Conservation (phyloP, 768 basidiomycete genomes). For the Austroboletus eburneus region DNA sequence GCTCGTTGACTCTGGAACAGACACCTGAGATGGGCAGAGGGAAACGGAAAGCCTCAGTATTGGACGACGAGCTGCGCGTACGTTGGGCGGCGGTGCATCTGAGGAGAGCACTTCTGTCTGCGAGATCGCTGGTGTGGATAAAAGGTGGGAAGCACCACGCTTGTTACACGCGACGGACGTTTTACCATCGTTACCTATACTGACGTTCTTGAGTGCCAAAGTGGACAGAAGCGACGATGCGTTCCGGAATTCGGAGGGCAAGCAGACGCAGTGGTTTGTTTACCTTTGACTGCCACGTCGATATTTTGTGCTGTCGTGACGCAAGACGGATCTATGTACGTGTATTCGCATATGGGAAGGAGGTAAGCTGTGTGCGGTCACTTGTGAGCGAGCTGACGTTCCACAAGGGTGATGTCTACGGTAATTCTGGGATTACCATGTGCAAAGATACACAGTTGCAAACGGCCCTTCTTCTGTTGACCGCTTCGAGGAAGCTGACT, state of each 20-base stretch:
- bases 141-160: slow-evolving; percentile 16
- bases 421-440: slow-evolving; percentile 69
- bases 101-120: slow-evolving; percentile 48
- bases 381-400: background rate
- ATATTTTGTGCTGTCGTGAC: slow-evolving; percentile 72
- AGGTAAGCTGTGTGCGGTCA: slow-evolving; percentile 52
- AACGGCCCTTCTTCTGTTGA: slow-evolving; percentile 68
- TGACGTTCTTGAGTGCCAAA: slow-evolving; percentile 54
- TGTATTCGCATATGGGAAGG: slow-evolving; percentile 83
- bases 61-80: slow-evolving; percentile 45
- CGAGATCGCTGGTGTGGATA: slow-evolving; percentile 41
- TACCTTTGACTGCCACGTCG: slow-evolving; percentile 70
- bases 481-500: slow-evolving; percentile 62
- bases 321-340: slow-evolving; percentile 74
- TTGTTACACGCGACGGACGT: slow-evolving; percentile 20
- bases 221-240: slow-evolving; percentile 66
- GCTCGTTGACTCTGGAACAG: slow-evolving; percentile 51
- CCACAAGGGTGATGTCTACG: slow-evolving; percentile 67
- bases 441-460: slow-evolving; percentile 63
- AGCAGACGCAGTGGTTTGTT: slow-evolving; percentile 85
- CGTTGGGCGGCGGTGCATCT: slow-evolving; percentile 65
- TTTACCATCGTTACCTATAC: slow-evolving; percentile 49
- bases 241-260: slow-evolving; percentile 70
- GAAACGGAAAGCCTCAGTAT: slow-evolving; percentile 48
- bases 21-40: slow-evolving; percentile 39